These are phyloP conservation scores for Phytophthora podocarpi DNA, from an alignment of 352 stramenopile genomes.

Conservation along the genomic window DNA sequence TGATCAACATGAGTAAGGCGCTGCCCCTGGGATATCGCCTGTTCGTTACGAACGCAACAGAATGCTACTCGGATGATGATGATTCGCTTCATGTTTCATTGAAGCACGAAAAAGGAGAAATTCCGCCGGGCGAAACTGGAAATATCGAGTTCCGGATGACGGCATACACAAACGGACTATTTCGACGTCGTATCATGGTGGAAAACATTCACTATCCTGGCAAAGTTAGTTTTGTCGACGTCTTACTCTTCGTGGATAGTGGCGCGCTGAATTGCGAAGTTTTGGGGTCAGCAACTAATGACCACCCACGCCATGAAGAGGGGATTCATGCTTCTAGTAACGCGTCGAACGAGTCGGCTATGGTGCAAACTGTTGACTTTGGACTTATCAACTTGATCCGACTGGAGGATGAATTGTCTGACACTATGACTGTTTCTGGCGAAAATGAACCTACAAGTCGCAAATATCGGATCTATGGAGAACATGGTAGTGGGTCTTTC, in stretches of 20 bases:
- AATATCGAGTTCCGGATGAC: slow-evolving; percentile 68
- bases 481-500: slow-evolving; percentile 17
- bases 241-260: slow-evolving; percentile 86
- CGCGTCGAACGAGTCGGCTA: neutral
- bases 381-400: slow-evolving; percentile 75
- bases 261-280: slow-evolving; percentile 57
- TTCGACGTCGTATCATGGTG: slow-evolving; percentile 79
- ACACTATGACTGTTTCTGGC: slow-evolving; percentile 22
- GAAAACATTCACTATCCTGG: slow-evolving; percentile 86
- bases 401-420: slow-evolving; percentile 67
- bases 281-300: slow-evolving; percentile 1
- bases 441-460: slow-evolving; percentile 47
- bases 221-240: slow-evolving; percentile 78
- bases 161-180: slow-evolving; percentile 76
- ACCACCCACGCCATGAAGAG: neutral
- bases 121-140: slow-evolving; percentile 59
- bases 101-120: slow-evolving; percentile 74
- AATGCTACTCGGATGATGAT: slow-evolving; percentile 83
- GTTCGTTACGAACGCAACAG: slow-evolving; percentile 63
- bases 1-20: slow-evolving; percentile 84
- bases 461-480: slow-evolving; percentile 72
- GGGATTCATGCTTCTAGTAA: neutral
- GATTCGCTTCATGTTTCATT: slow-evolving; percentile 70
- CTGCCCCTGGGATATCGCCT: slow-evolving; percentile 78
- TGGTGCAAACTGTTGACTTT: slow-evolving; percentile 47